A percentile compares a stretch with the other conserved stretches of the same genome.
Evolutionary conservation across 1,284 basidiomycete species (phyloP).

Genomic region (Stereum hirsutum): DNA sequence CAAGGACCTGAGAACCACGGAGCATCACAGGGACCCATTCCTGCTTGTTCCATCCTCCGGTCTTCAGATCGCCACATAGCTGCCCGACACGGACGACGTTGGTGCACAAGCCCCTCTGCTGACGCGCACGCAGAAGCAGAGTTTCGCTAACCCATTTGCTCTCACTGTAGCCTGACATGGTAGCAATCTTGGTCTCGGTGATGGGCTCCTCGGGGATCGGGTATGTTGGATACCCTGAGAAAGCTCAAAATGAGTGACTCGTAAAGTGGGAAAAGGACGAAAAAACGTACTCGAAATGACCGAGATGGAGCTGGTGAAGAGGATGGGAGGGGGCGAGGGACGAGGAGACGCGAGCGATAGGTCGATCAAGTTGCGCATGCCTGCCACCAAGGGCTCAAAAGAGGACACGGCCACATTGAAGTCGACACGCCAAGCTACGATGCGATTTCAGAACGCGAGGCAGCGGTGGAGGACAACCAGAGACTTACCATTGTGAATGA

Average conservation of each 20-base stretch:
- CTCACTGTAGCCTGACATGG: slow-evolving; percentile 27
- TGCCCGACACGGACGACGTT: slow-evolving; percentile 32
- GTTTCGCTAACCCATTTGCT: slow-evolving; percentile 31
- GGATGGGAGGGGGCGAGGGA: slow-evolving; percentile 16
- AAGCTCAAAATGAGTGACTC: too few species aligned
- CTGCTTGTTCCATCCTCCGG: slow-evolving; percentile 32
- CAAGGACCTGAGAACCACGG: neutral
- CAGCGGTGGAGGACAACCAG: slow-evolving; percentile 7
- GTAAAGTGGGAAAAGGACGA: neutral
- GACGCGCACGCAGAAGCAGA: slow-evolving; percentile 14
- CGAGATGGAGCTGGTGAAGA: slow-evolving; percentile 27
- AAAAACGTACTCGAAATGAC: slow-evolving; percentile 13
- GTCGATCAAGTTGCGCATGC: slow-evolving; percentile 13
- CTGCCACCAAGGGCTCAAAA: slow-evolving; percentile 13
- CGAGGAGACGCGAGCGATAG: slow-evolving; percentile 11
- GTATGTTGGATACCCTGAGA: neutral
- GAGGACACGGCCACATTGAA: slow-evolving; percentile 15
- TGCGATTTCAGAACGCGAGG: neutral
- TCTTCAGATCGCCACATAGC: slow-evolving; percentile 25
- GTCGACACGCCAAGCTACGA: slow-evolving; percentile 17
- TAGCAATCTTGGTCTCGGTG: slow-evolving; percentile 16
- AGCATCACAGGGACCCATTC: slow-evolving; percentile 38
- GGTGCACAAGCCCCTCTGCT: slow-evolving; percentile 16
- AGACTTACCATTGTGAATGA: slow-evolving; percentile 10
- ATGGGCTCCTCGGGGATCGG: slow-evolving; percentile 14